Evolutionary conservation across 2,329 filamentous ascomycete species (phyloP).

Genomic region (Fusarium sacchari): DNA sequence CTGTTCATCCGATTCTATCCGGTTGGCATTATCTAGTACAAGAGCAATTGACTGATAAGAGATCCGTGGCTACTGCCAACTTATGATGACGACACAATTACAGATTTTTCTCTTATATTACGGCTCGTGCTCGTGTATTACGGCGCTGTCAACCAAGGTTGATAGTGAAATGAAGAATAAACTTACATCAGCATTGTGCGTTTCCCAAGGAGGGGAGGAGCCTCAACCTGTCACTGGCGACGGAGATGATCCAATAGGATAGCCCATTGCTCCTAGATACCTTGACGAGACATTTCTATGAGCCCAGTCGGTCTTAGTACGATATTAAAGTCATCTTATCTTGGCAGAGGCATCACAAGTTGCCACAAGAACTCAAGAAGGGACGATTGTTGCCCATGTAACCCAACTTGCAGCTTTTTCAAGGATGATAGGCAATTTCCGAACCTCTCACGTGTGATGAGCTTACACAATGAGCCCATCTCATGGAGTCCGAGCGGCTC

Average conservation of each 20-base stretch:
- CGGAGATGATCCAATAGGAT: background rate
- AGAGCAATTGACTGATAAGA: background rate
- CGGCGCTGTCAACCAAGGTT: too few relatives aligned
- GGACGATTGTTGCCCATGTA: background rate
- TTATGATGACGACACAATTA: background rate
- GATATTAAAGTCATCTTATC: too few relatives aligned
- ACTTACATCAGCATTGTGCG: too few relatives aligned
- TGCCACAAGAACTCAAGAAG: background rate
- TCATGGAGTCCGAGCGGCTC: background rate
- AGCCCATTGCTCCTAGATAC: too few relatives aligned
- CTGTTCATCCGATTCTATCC: too few relatives aligned
- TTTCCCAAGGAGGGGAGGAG: background rate
- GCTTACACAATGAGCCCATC: background rate
- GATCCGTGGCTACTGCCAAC: too few relatives aligned
- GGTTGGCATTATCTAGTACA: background rate
- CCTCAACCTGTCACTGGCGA: background rate
- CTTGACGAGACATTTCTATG: accelerated
- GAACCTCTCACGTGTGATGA: background rate
- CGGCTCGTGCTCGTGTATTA: too few relatives aligned
- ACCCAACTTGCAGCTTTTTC: background rate
- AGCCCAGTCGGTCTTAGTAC: background rate
- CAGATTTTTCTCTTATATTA: too few relatives aligned
- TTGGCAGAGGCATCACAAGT: background rate
- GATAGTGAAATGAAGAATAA: too few relatives aligned
- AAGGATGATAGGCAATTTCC: background rate